Base-by-base conservation (phyloP, 2,329 filamentous ascomycete genomes). In the Nigrospora sphaerica region DNA sequence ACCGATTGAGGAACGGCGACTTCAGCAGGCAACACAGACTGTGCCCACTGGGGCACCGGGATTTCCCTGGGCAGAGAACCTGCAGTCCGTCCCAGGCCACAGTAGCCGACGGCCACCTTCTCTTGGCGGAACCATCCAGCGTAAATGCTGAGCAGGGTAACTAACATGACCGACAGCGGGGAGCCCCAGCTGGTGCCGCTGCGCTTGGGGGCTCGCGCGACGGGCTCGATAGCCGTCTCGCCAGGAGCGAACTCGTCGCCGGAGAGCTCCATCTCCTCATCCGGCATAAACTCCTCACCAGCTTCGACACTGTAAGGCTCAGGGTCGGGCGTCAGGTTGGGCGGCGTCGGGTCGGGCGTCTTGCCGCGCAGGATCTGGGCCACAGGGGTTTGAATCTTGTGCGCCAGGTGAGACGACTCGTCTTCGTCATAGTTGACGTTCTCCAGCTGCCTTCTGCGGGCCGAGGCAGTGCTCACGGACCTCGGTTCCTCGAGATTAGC, bases 91-190 rank as follows among this genome's bases (percentile, higher is more conserved):
- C 86, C 93, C 45, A 95, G 78, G 12, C 91, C 90, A 62, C 93
- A 98, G 62, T 95, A 98, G 32, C 95, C 93, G 17, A 97, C 88
- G 14, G 88, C 86, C n/a, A 95, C 73, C 74, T 97, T 97, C 67
- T 98, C 93, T 62, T 95, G 88, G 42, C 92, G 78, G 71, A 91
- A 98, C 79, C 91, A 93, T 10, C 80, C 80, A 31, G 77, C 85
- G 52, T 95, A 88, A 1, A 85, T 81, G 32, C 78, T 78, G 7
- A 93, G 64, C 11, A 93, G 67, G 0, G 85, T 83, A 17, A 86
- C 62, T 3, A 92, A 62, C 2, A 96, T 72, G 6, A 90, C 79
- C 62, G 81, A 81, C 3, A 92, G 73, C 14, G 88, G 84, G 0
- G 80, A 80, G 48, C 78, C 78, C 32, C 83, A 67, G 19, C 74